Base-by-base conservation (phyloP, 192 early-diverging fungal species). In the Umbelopsis sp. region DNA sequence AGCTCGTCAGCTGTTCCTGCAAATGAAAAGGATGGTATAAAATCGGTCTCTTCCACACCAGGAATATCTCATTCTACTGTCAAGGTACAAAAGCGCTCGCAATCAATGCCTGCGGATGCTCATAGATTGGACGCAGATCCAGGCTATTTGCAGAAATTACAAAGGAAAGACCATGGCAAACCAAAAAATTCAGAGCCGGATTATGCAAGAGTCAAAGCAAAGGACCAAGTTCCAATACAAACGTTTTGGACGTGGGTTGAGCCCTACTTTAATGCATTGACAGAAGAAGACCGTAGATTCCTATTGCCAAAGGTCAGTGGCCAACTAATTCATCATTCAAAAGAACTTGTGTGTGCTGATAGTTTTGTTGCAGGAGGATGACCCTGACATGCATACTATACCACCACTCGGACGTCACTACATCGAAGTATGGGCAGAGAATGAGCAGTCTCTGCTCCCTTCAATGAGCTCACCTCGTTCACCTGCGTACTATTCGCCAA, bases 191-290 rank as follows among this genome's bases (percentile, higher is more conserved):
- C 55, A 2, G 55, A 61, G 16, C 55, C 55, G 7, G 78, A 75
- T 6, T 74, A 75, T 69, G 68, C 73, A 3, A 52, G 73, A n/a
- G 78, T 80, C 4, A 80, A 80, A 53, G 67, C 78, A 30, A 80
- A 80, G 48, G 78, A 87, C 85, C 80, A 97, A 87, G 89, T 95
- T 13, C 92, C 93, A 20, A 91, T 95, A 46, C 81, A 85, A n/a
- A 87, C 86, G 16, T 98, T 94, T 73, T 95, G 90, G 90, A 68
- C 84, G 13, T 92, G 90, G 13, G 78, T 91, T 50, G 97, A 97
- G 21, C 93, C 94, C 55, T 97, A 91, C 69, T 95, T 94, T 70
- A 81, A 94, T 13, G 84, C 81, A 27, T 83, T 97, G 49, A 88
- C 83, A 25, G 94, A 97, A 49, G 92, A 95, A 11, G 97, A 98